phyloP scores from a whole-genome alignment of 106 monocot species.

The Hemerocallis citrina region DNA sequence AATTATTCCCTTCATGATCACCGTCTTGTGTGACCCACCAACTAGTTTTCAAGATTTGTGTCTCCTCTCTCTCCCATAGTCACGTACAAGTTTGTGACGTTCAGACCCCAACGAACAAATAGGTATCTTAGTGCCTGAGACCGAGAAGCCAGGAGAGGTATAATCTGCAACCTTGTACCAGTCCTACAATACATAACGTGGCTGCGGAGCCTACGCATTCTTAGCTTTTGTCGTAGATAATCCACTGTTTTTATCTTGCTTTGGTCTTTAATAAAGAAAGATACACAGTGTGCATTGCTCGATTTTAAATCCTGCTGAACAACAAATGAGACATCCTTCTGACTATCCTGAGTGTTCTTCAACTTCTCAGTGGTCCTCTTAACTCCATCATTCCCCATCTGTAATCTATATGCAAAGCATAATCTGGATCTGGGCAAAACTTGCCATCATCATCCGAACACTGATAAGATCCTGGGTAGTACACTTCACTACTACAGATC shows the following conservation, averaged over 20 bases:
- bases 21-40: conserved; percentile 49
- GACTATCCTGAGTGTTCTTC: conserved; percentile 26
- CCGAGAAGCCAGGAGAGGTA: conserved; percentile 74
- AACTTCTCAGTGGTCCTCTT: conserved; percentile 40
- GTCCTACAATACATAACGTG: conserved; percentile 72
- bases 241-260: conserved; percentile 51
- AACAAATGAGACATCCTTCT: conserved; percentile 3
- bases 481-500: conserved; percentile 55
- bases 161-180: conserved; percentile 59
- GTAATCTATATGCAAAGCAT: conserved; percentile 55
- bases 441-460: conserved; percentile 18
- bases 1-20: conserved; percentile 40
- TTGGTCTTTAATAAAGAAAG: conserved; percentile 49
- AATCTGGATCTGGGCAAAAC: conserved; percentile 51
- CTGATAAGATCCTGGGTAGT: conserved; percentile 33
- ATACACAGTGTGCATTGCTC: conserved; percentile 51
- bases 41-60: conserved; percentile 49
- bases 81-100: conserved; percentile 40
- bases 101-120: background rate
- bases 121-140: conserved; percentile 77
- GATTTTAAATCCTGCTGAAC: conserved; percentile 45
- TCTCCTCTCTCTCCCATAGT: conserved; percentile 50
- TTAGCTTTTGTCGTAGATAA: conserved; percentile 44
- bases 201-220: conserved; percentile 67
- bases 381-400: conserved; percentile 59